Evolutionary conservation across 345 rosid genomes (phyloP).

Genomic region (Hibiscus mutabilis): DNA sequence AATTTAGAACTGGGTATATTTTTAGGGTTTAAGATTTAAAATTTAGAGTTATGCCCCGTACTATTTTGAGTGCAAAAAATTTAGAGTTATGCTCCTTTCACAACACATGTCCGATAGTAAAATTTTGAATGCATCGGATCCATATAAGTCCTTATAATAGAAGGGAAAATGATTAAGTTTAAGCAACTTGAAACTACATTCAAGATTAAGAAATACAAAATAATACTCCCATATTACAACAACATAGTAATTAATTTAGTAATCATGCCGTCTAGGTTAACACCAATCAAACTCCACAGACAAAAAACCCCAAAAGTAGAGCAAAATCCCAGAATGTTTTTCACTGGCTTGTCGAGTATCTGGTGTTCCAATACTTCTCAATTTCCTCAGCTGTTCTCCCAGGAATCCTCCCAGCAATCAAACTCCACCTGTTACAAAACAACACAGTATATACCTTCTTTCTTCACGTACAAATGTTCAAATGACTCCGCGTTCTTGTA

Average conservation of each 20-base stretch:
- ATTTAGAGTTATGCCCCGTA: no score
- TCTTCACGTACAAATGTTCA: background rate
- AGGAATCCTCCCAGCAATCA: constrained; percentile 42
- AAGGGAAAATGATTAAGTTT: background rate
- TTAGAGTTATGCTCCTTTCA: no score
- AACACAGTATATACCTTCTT: background rate
- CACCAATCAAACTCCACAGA: background rate
- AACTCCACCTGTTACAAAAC: constrained; percentile 23
- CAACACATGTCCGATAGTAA: no score
- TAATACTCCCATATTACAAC: background rate
- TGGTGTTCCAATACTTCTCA: constrained; percentile 35
- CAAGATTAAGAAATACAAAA: background rate
- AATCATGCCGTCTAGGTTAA: background rate
- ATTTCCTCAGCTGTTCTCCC: constrained; percentile 46
- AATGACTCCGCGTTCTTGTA: background rate
- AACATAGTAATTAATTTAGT: background rate
- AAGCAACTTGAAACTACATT: background rate
- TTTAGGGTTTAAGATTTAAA: no score
- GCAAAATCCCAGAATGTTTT: background rate
- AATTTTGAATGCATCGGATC: background rate
- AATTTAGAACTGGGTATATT: no score
- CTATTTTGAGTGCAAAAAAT: no score
- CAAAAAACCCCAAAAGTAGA: background rate
- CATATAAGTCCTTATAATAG: background rate
- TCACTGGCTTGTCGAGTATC: constrained; percentile 27